Conservation (phyloP, 78 protist species). For the Dictyostelium capitatum region DNA sequence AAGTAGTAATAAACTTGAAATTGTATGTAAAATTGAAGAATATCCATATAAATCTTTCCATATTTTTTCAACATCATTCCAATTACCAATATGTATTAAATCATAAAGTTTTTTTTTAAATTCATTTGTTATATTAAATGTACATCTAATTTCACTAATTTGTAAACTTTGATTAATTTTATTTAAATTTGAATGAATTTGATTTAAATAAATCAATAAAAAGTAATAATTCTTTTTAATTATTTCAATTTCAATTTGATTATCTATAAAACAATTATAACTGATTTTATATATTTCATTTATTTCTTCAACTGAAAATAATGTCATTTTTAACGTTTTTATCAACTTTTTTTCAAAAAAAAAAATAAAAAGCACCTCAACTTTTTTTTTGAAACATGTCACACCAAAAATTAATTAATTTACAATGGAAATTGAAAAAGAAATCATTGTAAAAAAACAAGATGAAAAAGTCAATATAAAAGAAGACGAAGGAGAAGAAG, state of each 20-base stretch:
- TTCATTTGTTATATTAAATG: not conserved
- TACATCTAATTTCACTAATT: not conserved
- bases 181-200: not conserved
- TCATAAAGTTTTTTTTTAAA: not conserved
- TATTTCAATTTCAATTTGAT: not conserved
- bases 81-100: conserved; percentile 20
- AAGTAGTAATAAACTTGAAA: too few species aligned
- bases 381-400: too few species aligned
- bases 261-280: not conserved
- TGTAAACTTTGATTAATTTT: not conserved
- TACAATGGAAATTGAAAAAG: not conserved
- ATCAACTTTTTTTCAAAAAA: not conserved
- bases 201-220: conserved; percentile 6
- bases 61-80: conserved; percentile 31
- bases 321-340: not conserved
- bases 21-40: conserved; percentile 2
- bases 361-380: not conserved
- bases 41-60: conserved; percentile 44
- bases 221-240: not conserved
- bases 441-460: too few species aligned
- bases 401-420: too few species aligned
- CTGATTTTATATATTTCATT: not conserved
- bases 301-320: not conserved
- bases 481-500: not conserved
- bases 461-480: not conserved